Evolutionary conservation across 495 filamentous ascomycete genomes (phyloP), one percentile per base, ranked within the genome.

Genomic region (Penicillium subrubescens): DNA sequence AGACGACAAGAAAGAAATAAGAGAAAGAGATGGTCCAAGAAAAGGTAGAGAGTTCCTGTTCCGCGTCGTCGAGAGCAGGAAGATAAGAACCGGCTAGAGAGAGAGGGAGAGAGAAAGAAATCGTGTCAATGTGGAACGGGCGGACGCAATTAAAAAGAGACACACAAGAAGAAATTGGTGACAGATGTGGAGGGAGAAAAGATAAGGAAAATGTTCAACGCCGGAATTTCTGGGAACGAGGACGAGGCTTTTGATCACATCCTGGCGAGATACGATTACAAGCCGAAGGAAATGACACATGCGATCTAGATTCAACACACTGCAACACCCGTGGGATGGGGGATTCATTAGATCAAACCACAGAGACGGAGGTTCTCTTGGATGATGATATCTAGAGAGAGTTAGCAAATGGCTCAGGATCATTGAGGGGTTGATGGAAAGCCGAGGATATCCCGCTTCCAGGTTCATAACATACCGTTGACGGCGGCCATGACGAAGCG

Each of bases 401-500:
- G 41, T 69, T 48, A 62, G 53, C 19, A 23, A 51, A 33, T 33
- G 39, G 12, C 1, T 6, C 11, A 31, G 31, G 14, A 27, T 17
- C 29, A 39, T 12, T 5, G 31, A 33, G 31, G n/a, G 25, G 15
- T 4, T 23, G 43, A 23, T 8, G 1, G 21, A 55, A 37, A 56
- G 39, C 12, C 37, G 17, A 19, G 7, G 4, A 8, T 11, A 39
- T 25, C 21, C 53, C 53, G 34, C 33, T 44, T 53, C n/a, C 21
- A 12, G 61, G 46, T 8, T 34, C 3, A 41, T 15, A 14, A 78
- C 90, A 73, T 87, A 97, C 94, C 94, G 83, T 99, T 99, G 69
- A 99, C 95, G 39, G 95, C 95, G 56, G 96, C 95, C 95, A 99
- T 99, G 78, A 99, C 95, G 85, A 99, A 99, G 63, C 96, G 92